Percentiles rank a stretch among this genome's conserved stretches.
Conservation (phyloP, 805 yeast genomes). For the Candida krabiensis region DNA sequence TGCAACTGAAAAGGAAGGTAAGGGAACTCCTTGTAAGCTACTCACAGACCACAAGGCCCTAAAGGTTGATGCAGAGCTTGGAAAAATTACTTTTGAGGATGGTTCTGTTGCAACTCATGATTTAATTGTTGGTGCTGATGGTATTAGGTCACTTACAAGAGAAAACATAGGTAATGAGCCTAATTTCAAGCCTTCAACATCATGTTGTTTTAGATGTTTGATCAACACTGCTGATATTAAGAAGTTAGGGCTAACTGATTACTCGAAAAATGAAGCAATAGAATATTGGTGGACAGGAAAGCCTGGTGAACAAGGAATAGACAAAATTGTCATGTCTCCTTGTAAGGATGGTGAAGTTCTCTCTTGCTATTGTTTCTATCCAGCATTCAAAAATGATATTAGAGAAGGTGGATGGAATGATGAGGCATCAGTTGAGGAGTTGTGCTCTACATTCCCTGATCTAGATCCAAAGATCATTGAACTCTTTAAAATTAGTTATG, state of each 20-base stretch:
- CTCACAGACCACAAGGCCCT: conserved; percentile 22
- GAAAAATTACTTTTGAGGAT: conserved; percentile 28
- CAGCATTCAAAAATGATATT: conserved; percentile 19
- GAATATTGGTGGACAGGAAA: conserved; percentile 27
- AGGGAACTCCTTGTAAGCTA: conserved; percentile 26
- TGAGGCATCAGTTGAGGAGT: conserved; percentile 21
- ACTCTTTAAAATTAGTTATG: conserved; percentile 27
- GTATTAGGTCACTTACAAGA: conserved; percentile 28
- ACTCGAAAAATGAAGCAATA: conserved; percentile 26
- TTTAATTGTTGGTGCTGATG: conserved; percentile 34
- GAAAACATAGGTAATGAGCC: conserved; percentile 25
- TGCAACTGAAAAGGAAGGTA: conserved; percentile 21
- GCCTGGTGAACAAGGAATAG: conserved; percentile 21
- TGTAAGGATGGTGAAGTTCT: conserved; percentile 25
- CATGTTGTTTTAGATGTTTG: conserved; percentile 28
- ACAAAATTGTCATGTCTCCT: conserved; percentile 28
- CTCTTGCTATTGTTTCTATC: conserved; percentile 30
- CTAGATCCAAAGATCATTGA: conserved; percentile 23
- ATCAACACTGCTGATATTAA: conserved; percentile 23
- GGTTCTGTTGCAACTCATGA: conserved; percentile 26
- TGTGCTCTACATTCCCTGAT: conserved; percentile 20
- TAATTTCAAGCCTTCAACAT: conserved; percentile 18
- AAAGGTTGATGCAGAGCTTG: conserved; percentile 24
- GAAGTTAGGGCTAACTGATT: conserved; percentile 22
- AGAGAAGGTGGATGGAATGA: conserved; percentile 27